Percentiles rank a stretch among this genome's conserved stretches.
Conservation (phyloP, 73 alveolate species). For the Symbiodinium pilosum region DNA sequence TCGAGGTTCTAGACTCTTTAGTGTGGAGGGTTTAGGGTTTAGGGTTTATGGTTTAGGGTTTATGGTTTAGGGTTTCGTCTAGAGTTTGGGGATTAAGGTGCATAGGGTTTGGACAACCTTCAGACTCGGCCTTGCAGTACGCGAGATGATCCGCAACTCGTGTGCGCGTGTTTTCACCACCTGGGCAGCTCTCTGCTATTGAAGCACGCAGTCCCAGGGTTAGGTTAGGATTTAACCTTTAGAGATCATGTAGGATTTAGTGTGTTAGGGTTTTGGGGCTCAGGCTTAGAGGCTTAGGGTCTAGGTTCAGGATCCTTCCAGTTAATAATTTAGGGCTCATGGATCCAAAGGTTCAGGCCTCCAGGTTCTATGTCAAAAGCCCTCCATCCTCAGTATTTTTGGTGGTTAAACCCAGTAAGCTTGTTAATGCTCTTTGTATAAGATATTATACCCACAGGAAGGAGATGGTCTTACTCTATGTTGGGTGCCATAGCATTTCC, state of each 20-base stretch:
- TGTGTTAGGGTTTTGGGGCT: too few species aligned
- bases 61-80: neutral
- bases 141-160: neutral
- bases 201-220: neutral
- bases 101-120: neutral
- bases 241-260: neutral
- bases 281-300: neutral
- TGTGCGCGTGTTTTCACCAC: neutral
- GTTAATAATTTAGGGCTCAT: too few species aligned
- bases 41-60: neutral
- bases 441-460: too few species aligned
- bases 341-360: neutral
- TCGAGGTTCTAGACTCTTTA: too few species aligned
- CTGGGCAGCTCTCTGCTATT: neutral
- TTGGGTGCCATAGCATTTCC: neutral
- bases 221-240: neutral
- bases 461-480: too few species aligned
- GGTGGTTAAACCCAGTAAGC: neutral
- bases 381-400: neutral
- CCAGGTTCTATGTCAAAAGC: neutral
- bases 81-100: neutral
- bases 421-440: neutral
- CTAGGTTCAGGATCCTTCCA: neutral
- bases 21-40: neutral
- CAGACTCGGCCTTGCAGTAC: neutral